Conservation (phyloP, 2,329 filamentous ascomycete genomes). For the Trichothecium sympodiale region DNA sequence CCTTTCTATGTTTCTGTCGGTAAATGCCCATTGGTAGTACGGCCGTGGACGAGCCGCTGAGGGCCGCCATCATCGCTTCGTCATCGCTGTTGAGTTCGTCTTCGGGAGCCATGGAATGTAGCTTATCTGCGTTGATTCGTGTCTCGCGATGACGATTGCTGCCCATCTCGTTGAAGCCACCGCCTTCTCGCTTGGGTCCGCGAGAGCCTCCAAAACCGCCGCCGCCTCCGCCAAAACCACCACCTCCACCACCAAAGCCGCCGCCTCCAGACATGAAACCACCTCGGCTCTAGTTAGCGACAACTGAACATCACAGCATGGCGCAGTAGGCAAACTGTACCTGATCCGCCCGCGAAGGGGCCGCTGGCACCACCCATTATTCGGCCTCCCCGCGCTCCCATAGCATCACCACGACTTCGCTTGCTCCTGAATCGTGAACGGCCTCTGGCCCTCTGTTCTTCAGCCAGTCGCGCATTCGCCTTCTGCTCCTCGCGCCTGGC, state of each 20-base stretch:
- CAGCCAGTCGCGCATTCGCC: constrained; percentile 26
- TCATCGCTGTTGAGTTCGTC: constrained; percentile 36
- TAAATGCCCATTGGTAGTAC: constrained; percentile 45
- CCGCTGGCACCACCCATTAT: constrained; percentile 24
- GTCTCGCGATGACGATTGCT: constrained; percentile 24
- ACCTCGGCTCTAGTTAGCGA: constrained; percentile 1
- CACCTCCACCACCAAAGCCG: constrained; percentile 12
- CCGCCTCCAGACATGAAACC: constrained; percentile 3
- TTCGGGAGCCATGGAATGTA: constrained; percentile 31
- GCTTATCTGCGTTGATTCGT: constrained; percentile 45
- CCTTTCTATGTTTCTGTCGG: constrained; percentile 41
- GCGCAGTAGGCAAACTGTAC: too few relatives aligned
- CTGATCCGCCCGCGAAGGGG: constrained; percentile 21
- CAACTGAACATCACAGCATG: too few relatives aligned
- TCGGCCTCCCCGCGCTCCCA: constrained; percentile 27
- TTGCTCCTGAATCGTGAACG: constrained; percentile 29
- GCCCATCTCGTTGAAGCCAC: constrained; percentile 26
- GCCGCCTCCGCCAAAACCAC: constrained; percentile 14
- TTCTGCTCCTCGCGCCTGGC: constrained; percentile 33
- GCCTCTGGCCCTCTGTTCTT: constrained; percentile 25
- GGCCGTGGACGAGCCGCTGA: constrained; percentile 15
- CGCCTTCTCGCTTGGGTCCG: constrained; percentile 22
- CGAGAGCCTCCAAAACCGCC: constrained; percentile 15
- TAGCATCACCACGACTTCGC: constrained; percentile 31
- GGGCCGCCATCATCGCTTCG: constrained; percentile 26